A percentile compares a stretch with the other conserved stretches of the same genome.
These are phyloP conservation scores for Saccharomyces hybrid DNA, from an alignment of 1,139 yeast genomes.

Conservation along the genomic window DNA sequence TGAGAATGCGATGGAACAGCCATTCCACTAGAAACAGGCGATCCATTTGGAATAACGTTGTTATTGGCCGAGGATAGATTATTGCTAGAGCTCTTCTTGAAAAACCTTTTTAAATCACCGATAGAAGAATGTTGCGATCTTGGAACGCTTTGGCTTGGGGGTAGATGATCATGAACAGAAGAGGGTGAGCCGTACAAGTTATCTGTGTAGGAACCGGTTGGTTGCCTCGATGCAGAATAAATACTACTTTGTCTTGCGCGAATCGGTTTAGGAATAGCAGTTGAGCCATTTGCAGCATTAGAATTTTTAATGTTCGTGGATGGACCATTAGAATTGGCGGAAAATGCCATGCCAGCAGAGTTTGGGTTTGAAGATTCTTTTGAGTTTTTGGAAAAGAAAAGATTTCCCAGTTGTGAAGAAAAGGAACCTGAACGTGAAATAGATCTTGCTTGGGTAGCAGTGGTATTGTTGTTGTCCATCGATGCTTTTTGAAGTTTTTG, in stretches of 20 bases:
- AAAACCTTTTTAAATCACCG: conserved; percentile 60
- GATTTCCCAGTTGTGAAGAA: conserved; percentile 35
- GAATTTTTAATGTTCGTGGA: conserved; percentile 5
- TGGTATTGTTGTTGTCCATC: conserved; percentile 29
- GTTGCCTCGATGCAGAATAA: conserved; percentile 30
- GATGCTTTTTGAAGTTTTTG: conserved; percentile 58
- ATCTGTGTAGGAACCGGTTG: conserved; percentile 26
- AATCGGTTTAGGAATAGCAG: conserved; percentile 28
- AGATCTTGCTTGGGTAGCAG: conserved; percentile 35
- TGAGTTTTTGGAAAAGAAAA: conserved; percentile 36
- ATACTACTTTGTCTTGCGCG: conserved; percentile 30
- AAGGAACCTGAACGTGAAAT: conserved; percentile 45
- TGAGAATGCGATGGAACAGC: conserved; percentile 15
- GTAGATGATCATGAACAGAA: conserved; percentile 17
- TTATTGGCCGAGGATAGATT: conserved; percentile 6
- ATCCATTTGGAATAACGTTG: conserved; percentile 16
- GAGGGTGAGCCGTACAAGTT: conserved; percentile 25
- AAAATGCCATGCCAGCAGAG: conserved; percentile 2
- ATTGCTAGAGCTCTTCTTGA: conserved; percentile 38
- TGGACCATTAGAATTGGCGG: conserved; percentile 3
- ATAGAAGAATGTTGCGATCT: conserved; percentile 56
- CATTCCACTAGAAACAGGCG: conserved; percentile 19
- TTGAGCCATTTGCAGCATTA: conserved; percentile 5
- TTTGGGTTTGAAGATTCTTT: conserved; percentile 6
- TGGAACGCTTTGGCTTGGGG: conserved; percentile 26